These are phyloP conservation scores for Mycogone perniciosa DNA, from an alignment of 2,329 filamentous ascomycete genomes.

Conservation along the genomic window DNA sequence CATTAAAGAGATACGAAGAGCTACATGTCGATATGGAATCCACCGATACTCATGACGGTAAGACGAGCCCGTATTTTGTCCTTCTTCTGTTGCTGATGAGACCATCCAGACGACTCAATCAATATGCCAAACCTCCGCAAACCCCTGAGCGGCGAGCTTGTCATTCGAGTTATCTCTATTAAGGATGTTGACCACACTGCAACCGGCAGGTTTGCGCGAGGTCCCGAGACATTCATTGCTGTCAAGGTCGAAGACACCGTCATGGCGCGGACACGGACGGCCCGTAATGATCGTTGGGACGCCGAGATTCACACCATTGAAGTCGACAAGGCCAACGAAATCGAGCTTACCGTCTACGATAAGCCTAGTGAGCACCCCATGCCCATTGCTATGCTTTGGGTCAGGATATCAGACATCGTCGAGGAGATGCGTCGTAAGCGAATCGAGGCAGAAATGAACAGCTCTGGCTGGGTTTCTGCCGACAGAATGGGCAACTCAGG, in stretches of 20 bases:
- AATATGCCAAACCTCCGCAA: slow-evolving; percentile 93
- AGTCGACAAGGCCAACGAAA: slow-evolving; percentile 97
- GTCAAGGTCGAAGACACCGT: slow-evolving; percentile 95
- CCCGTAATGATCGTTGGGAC: slow-evolving; percentile 83
- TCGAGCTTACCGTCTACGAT: slow-evolving; percentile 96
- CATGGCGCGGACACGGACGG: slow-evolving; percentile 78
- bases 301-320: slow-evolving; percentile 87
- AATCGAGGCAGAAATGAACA: slow-evolving; percentile 92
- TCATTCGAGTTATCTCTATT: slow-evolving; percentile 79
- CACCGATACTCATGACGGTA: slow-evolving; percentile 74
- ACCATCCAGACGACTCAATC: slow-evolving; percentile 76
- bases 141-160: slow-evolving; percentile 85
- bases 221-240: slow-evolving; percentile 90
- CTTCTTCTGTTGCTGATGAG: no score
- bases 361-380: slow-evolving; percentile 85
- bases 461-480: slow-evolving; percentile 92
- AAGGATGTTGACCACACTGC: slow-evolving; percentile 93
- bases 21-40: slow-evolving; percentile 89
- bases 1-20: slow-evolving; percentile 93
- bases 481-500: slow-evolving; percentile 74
- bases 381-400: slow-evolving; percentile 92
- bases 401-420: slow-evolving; percentile 92
- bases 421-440: slow-evolving; percentile 97
- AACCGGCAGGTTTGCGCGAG: slow-evolving; percentile 74
- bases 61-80: slow-evolving; percentile 24